Evolutionary conservation across 805 yeast species (phyloP), one percentile per base, ranked within the genome.

Genomic region (Yamadazyma akitaensis): DNA sequence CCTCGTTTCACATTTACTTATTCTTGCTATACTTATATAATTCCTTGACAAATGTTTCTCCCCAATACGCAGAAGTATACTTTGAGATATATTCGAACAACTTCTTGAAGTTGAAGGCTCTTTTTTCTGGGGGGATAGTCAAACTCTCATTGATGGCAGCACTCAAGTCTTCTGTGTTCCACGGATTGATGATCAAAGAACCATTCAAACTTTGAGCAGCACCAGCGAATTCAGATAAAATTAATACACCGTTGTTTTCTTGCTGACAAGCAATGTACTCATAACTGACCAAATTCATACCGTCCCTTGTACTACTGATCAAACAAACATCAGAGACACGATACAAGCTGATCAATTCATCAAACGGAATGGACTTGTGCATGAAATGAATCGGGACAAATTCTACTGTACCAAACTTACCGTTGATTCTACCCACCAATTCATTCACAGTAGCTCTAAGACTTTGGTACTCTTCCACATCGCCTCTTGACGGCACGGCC

Each of bases 141-240:
- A 94, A 75, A 14, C 96, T 84, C 61, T 90, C 97, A 59, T 84
- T 76, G 46, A 92, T 85, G 3, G 97, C 85, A 37, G 81, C 87
- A 16, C 95, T 82, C 61, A 92, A 67, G 56, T 94, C 99, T 55
- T 94, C 99, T 18, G 91, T 92, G 63, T 92, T 94, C 99, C 99
- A 94, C 2, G 99, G 99, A 61, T 94, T 94, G 17, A 94, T 96
- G 49, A 94, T 81, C 12, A 92, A 64, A 1, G 96, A 90, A 19
- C 99, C 99, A 61, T 94, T 92, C 53, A 94, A 73, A 1, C 96
- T 86, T 68, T 94, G 99, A 0, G 99, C 98, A n/a, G 99, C 99
- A 41, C 99, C 99, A 0, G 99, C 94, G 69, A 94, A 94, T 68
- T 94, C 99, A 36, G 96, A 85, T 51, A 94, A 65, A 41, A 94